A percentile compares a stretch with the other conserved stretches of the same genome.
phyloP scores from a whole-genome alignment of 495 filamentous ascomycete genomes.

The Trichoderma reesei region DNA sequence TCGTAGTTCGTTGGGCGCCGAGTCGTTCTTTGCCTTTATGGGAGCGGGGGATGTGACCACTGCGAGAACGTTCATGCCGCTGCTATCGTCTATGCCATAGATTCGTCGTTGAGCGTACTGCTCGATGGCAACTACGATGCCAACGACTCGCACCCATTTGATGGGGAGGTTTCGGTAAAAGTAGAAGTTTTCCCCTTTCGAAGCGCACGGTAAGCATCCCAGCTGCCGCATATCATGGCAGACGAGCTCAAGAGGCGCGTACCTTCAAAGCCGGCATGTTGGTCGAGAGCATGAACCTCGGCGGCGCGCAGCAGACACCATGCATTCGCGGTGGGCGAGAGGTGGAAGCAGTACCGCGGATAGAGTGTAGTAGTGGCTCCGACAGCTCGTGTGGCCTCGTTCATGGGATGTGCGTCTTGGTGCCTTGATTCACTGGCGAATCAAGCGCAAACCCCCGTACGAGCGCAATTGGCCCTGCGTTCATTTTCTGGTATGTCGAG shows the following conservation, averaged over 20 bases:
- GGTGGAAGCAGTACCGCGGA: constrained; percentile 72
- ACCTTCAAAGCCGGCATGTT: constrained; percentile 60
- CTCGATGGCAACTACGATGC: constrained; percentile 67
- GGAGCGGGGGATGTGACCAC: constrained; percentile 14
- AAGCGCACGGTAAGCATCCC: not conserved
- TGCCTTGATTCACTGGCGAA: constrained; percentile 6
- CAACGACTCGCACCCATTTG: constrained; percentile 69
- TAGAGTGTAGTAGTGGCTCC: constrained; percentile 39
- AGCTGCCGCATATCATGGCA: not conserved
- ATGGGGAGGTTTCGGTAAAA: constrained; percentile 86
- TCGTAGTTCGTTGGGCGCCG: constrained; percentile 6
- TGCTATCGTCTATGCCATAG: constrained; percentile 77
- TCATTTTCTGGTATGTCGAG: constrained; percentile 7
- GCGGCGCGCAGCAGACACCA: constrained; percentile 72
- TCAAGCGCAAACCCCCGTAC: not conserved
- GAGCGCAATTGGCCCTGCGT: not conserved
- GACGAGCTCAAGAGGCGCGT: constrained; percentile 7
- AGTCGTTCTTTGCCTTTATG: constrained; percentile 14
- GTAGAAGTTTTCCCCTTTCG: constrained; percentile 58
- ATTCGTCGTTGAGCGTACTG: constrained; percentile 49
- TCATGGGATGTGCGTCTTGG: constrained; percentile 42
- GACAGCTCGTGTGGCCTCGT: constrained; percentile 21
- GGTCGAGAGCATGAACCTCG: constrained; percentile 55
- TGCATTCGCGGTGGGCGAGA: constrained; percentile 70
- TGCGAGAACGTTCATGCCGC: constrained; percentile 63